Base-by-base conservation (phyloP, 23 red algal species). In the Cyanidiococcus yangmingshanensis region DNA sequence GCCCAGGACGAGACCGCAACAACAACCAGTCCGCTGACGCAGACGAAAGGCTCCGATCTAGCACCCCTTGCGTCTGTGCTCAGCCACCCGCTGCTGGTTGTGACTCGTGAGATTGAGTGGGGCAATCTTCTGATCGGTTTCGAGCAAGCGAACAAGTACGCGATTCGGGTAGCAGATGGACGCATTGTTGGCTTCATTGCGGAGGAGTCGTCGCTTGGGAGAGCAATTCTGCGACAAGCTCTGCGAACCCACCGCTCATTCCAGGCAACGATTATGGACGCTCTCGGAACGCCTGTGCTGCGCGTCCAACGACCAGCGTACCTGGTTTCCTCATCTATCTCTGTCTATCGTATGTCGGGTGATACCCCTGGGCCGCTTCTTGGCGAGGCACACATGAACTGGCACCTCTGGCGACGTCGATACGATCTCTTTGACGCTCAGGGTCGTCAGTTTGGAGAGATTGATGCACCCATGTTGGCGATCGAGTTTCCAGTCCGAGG, bases 101-200 rank as follows among this genome's bases (percentile, higher is more conserved):
- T 97, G 41, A 91, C 87, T 12, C 86, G 93, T 37, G 93, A 97
- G 37, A 83, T 87, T 54, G 93, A 97, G 39, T 97, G 83, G 83
- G 93, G 84, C 3, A 97, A 91, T 77, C 82, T 97, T 29, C 38
- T 97, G 16, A 41, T 97, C 68, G 93, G 93, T 21, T 97, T 87
- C 63, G 93, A 97, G 79, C 93, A 97, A 74, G 93, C 93, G 1
- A 97, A 97, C 59, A 86, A 87, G 68, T 97, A 97, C 39, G 85
- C 93, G 0, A 82, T 97, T 24, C 84, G 89, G 26, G 82, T 87
- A 2, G 85, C 90, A 15, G 93, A 87, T 38, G 93, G 93, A 29
- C 34, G 81, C 38, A 77, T 97, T 1, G 93, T 89, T 21, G 93
- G 93, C 0, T 97, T 80, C 39, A 83, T 97, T 35, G 93, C 93